These are phyloP conservation scores for Backusella mclennaniae DNA, from an alignment of 192 early-diverging fungal species.

Conservation along the genomic window DNA sequence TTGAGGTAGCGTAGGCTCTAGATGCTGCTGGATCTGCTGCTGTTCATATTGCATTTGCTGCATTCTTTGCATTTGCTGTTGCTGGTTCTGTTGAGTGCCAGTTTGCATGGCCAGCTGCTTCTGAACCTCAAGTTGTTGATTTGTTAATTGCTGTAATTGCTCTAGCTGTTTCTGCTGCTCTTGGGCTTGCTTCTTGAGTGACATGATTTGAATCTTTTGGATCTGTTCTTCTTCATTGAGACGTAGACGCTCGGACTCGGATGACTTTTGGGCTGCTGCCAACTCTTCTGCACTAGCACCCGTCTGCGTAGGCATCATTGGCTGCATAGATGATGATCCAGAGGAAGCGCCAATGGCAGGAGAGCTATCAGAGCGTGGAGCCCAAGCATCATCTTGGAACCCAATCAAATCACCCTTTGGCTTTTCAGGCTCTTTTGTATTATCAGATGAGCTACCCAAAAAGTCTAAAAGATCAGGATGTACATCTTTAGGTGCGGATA, in stretches of 20 bases:
- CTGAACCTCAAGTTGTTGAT: conserved; percentile 15
- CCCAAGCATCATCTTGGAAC: conserved; percentile 58
- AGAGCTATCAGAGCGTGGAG: conserved; percentile 35
- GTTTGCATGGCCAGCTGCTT: conserved; percentile 16
- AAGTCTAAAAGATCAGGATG: conserved; percentile 49
- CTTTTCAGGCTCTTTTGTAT: conserved; percentile 15
- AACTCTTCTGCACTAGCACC: not conserved
- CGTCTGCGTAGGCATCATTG: conserved; percentile 18
- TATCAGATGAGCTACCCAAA: conserved; percentile 30
- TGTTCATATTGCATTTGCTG: conserved; percentile 19
- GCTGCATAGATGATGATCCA: conserved; percentile 17
- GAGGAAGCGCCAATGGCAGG: conserved; percentile 13
- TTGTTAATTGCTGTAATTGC: not conserved
- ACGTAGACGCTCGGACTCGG: conserved; percentile 2
- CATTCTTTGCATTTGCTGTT: conserved; percentile 7
- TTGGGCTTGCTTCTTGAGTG: conserved; percentile 2
- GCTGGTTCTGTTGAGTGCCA: conserved; percentile 13
- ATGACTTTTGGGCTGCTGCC: not conserved
- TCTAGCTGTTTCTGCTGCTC: conserved; percentile 14
- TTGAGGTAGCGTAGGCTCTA: conserved; percentile 1
- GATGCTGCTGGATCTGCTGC: conserved; percentile 17
- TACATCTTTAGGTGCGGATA: conserved; percentile 46
- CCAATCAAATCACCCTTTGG: conserved; percentile 34
- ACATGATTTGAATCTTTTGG: conserved; percentile 16
- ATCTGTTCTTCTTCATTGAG: conserved; percentile 14